Evolutionary conservation across 2,329 filamentous ascomycete species (phyloP).

Genomic region (Paracoccidioides lutzii): DNA sequence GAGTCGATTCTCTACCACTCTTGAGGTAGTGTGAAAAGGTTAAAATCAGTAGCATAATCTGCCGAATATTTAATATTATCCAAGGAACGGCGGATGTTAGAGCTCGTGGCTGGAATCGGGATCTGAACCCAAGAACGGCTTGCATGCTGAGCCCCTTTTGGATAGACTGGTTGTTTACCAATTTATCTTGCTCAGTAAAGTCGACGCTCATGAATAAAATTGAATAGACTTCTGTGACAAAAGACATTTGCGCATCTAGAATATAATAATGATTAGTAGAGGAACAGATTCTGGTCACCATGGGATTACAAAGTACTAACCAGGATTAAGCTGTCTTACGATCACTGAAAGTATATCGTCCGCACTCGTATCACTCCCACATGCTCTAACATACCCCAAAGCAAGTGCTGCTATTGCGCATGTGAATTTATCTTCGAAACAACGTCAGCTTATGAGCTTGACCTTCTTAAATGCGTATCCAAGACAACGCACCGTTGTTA

Average conservation of each 20-base stretch:
- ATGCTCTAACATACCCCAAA: slow-evolving; percentile 38
- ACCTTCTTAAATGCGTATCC: background rate
- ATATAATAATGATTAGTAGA: background rate
- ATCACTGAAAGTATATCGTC: slow-evolving; percentile 60
- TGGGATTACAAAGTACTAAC: slow-evolving; percentile 18
- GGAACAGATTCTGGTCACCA: background rate
- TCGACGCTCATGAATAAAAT: slow-evolving; percentile 64
- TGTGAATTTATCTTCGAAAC: slow-evolving; percentile 24
- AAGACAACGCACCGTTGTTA: slow-evolving; percentile 24
- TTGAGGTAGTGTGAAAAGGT: slow-evolving; percentile 53
- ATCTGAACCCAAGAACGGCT: slow-evolving; percentile 61
- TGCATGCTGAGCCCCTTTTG: slow-evolving; percentile 68
- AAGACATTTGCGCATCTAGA: slow-evolving; percentile 47
- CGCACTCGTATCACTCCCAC: slow-evolving; percentile 39
- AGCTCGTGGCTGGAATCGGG: slow-evolving; percentile 47
- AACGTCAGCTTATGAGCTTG: background rate
- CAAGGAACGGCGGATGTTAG: slow-evolving; percentile 63
- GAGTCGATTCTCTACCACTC: slow-evolving; percentile 32
- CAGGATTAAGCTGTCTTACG: slow-evolving; percentile 37
- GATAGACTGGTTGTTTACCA: slow-evolving; percentile 60
- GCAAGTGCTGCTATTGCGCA: slow-evolving; percentile 52
- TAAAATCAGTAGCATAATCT: slow-evolving; percentile 50
- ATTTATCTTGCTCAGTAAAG: slow-evolving; percentile 65
- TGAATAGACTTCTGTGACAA: slow-evolving; percentile 54
- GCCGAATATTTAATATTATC: slow-evolving; percentile 61